Percentiles rank a stretch among this genome's conserved stretches.
phyloP scores from a whole-genome alignment of 176 grass and related monocot species.

The Triticum monococcum region DNA sequence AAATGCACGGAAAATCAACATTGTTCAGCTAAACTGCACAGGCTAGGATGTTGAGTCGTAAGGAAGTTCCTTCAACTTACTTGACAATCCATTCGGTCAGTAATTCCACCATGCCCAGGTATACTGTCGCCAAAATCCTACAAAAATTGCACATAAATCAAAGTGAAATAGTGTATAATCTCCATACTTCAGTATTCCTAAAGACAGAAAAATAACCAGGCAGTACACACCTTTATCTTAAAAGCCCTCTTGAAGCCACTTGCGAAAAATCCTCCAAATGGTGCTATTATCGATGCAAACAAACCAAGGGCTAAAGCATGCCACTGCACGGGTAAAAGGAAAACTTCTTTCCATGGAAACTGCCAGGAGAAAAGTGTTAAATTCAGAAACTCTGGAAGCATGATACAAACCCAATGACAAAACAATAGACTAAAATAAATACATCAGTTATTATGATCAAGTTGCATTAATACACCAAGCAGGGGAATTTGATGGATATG shows the following conservation, averaged over 20 bases:
- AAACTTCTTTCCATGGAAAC: constrained; percentile 88
- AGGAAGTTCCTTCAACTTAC: constrained; percentile 43
- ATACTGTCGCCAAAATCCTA: constrained; percentile 99
- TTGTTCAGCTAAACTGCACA: constrained; percentile 14
- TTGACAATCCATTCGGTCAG: constrained; percentile 99
- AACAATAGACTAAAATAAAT: neutral
- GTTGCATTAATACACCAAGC: neutral
- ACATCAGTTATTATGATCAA: neutral
- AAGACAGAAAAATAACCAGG: constrained; percentile 5
- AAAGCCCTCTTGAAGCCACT: constrained; percentile 98
- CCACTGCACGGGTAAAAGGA: constrained; percentile 88
- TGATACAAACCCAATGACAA: neutral
- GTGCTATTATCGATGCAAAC: constrained; percentile 99
- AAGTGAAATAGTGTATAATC: constrained; percentile 10
- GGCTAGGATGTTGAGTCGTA: neutral
- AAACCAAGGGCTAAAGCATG: constrained; percentile 96
- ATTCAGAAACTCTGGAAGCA: constrained; percentile 25
- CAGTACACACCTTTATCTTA: constrained; percentile 79
- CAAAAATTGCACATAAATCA: constrained; percentile 20
- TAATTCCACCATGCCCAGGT: constrained; percentile 97
- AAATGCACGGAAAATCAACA: constrained; percentile 19
- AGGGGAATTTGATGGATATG: neutral
- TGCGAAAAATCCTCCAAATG: constrained; percentile 99
- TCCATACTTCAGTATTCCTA: neutral
- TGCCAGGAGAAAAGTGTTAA: constrained; percentile 39